phyloP scores from a whole-genome alignment of 169 alveolate genomes.

The Plasmodium yoelii region DNA sequence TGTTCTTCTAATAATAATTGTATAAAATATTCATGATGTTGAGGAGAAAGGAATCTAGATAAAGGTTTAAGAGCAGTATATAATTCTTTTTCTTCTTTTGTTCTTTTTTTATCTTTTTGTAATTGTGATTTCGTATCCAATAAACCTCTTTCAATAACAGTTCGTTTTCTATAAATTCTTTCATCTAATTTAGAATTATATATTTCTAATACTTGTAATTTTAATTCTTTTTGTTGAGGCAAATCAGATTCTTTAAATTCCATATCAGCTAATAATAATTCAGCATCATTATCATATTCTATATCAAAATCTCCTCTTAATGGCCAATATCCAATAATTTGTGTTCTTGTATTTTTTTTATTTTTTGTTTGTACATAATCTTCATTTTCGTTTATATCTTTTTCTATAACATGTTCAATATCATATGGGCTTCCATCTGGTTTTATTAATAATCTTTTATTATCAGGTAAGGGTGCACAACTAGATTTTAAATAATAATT shows the following conservation, averaged over 20 bases:
- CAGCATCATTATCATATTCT: constrained; percentile 99
- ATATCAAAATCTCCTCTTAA: constrained; percentile 98
- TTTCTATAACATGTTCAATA: constrained; percentile 48
- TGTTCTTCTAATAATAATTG: constrained; percentile 90
- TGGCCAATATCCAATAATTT: constrained; percentile 96
- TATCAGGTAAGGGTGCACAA: constrained; percentile 87
- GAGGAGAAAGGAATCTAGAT: constrained; percentile 91
- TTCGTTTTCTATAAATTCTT: constrained; percentile 89
- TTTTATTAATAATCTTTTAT: constrained; percentile 62
- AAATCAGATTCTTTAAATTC: constrained; percentile 93
- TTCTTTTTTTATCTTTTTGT: constrained; percentile 91
- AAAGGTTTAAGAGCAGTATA: constrained; percentile 90
- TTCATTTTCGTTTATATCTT: constrained; percentile 57
- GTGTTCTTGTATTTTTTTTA: constrained; percentile 85
- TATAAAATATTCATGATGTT: constrained; percentile 91
- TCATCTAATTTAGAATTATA: constrained; percentile 93
- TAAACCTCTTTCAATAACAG: constrained; percentile 90
- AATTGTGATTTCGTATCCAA: constrained; percentile 90
- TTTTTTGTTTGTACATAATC: constrained; percentile 65
- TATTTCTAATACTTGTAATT: constrained; percentile 89
- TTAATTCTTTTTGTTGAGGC: constrained; percentile 89
- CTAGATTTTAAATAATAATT: constrained; percentile 84
- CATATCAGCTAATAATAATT: constrained; percentile 96
- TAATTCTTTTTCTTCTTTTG: constrained; percentile 92
- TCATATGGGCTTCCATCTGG: constrained; percentile 73